Evolutionary conservation across 1,284 basidiomycete species (phyloP).

Genomic region (Ceratobasidium sp.): DNA sequence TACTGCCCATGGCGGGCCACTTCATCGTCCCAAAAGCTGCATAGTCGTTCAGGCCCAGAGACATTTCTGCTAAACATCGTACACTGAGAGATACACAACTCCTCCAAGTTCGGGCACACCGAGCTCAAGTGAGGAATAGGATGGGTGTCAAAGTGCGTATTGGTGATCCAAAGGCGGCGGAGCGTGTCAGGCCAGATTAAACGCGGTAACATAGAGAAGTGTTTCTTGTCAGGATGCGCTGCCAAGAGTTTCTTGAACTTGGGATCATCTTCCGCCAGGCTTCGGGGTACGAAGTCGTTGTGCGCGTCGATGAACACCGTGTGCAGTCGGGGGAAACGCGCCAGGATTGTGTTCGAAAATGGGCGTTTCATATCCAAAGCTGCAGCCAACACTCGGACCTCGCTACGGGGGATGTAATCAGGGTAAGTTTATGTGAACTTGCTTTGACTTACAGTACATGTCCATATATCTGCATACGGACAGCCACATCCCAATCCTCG

Average conservation of each 20-base stretch:
- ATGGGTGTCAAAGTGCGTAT: background rate
- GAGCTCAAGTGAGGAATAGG: background rate
- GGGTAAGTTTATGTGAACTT: background rate
- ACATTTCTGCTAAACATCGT: background rate
- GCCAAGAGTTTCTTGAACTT: background rate
- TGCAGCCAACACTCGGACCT: background rate
- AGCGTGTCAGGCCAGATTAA: slow-evolving; percentile 4
- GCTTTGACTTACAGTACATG: background rate
- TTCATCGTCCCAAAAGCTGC: background rate
- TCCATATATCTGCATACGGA: background rate
- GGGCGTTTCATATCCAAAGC: background rate
- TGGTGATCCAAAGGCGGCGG: slow-evolving; percentile 21
- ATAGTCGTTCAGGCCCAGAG: background rate
- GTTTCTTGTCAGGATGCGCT: background rate
- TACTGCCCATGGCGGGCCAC: background rate
- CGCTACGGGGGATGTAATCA: background rate
- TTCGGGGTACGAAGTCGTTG: slow-evolving; percentile 3
- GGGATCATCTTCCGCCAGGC: background rate
- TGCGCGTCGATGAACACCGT: slow-evolving; percentile 12
- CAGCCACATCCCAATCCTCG: slow-evolving; percentile 13
- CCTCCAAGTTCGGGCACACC: background rate
- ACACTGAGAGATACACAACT: background rate
- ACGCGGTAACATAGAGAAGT: background rate
- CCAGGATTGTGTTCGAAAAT: background rate
- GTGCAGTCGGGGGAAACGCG: slow-evolving; percentile 4